These are phyloP conservation scores for Beta corolliflora DNA, from an alignment of 179 eudicot species.

Conservation along the genomic window DNA sequence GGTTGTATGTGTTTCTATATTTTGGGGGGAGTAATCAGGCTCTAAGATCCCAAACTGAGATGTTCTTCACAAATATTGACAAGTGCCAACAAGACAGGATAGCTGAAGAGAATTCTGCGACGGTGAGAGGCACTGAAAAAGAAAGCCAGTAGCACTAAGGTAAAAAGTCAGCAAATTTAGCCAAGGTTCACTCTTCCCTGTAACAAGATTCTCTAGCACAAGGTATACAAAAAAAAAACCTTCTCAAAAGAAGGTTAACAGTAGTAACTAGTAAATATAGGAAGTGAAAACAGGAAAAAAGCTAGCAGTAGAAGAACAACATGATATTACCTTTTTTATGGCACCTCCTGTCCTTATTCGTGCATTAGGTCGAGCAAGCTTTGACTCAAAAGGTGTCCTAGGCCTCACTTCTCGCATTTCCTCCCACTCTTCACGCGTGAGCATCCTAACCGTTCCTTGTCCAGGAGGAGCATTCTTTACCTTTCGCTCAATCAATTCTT, in stretches of 20 bases:
- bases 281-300: background rate
- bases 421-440: conserved; percentile 90
- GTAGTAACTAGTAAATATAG: background rate
- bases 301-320: background rate
- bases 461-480: conserved; percentile 83
- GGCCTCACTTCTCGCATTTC: conserved; percentile 79
- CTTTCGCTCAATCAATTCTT: conserved; percentile 75
- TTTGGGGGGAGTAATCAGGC: background rate
- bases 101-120: background rate
- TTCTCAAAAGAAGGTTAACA: background rate
- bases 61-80: background rate
- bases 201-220: background rate
- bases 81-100: background rate
- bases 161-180: background rate
- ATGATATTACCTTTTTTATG: conserved; percentile 50
- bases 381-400: conserved; percentile 93
- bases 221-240: background rate
- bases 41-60: background rate
- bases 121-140: background rate
- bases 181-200: no score
- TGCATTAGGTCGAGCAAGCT: conserved; percentile 92
- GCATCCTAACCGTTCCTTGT: conserved; percentile 90
- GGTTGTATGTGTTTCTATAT: no score
- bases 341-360: conserved; percentile 73
- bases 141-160: background rate